Evolutionary conservation across 179 eudicot species (phyloP).

Genomic region (Nepenthes alata): DNA sequence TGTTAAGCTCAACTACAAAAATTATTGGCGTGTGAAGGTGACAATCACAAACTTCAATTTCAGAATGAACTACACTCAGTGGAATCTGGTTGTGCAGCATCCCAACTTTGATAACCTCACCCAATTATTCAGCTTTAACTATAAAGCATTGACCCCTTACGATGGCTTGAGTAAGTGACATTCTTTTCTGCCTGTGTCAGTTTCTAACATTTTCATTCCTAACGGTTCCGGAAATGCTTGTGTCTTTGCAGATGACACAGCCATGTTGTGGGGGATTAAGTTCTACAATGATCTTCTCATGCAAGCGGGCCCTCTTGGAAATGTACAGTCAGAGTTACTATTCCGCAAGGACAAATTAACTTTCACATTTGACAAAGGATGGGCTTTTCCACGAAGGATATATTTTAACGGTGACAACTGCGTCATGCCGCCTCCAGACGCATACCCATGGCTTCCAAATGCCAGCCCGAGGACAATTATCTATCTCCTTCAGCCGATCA

Average conservation of each 20-base stretch:
- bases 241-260: slow-evolving; percentile 27
- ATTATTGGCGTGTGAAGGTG: slow-evolving; percentile 38
- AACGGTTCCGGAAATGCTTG: slow-evolving; percentile 2
- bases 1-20: slow-evolving; percentile 36
- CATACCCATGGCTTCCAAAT: slow-evolving; percentile 45
- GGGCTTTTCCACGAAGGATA: slow-evolving; percentile 43
- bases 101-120: slow-evolving; percentile 38
- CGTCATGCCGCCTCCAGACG: slow-evolving; percentile 46
- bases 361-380: slow-evolving; percentile 40
- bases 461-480: slow-evolving; percentile 14
- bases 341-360: slow-evolving; percentile 32
- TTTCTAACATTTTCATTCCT: not conserved
- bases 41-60: slow-evolving; percentile 33
- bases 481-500: slow-evolving; percentile 10
- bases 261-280: slow-evolving; percentile 32
- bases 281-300: slow-evolving; percentile 33
- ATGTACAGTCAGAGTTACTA: slow-evolving; percentile 31
- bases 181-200: not conserved
- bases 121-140: slow-evolving; percentile 27
- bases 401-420: slow-evolving; percentile 48
- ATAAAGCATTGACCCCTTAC: slow-evolving; percentile 39
- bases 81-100: slow-evolving; percentile 39
- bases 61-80: slow-evolving; percentile 33
- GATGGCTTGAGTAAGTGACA: slow-evolving; percentile 29
- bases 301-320: slow-evolving; percentile 35